Evolutionary conservation across 768 basidiomycete genomes (phyloP).

Genomic region (Leucocoprinus sp.): DNA sequence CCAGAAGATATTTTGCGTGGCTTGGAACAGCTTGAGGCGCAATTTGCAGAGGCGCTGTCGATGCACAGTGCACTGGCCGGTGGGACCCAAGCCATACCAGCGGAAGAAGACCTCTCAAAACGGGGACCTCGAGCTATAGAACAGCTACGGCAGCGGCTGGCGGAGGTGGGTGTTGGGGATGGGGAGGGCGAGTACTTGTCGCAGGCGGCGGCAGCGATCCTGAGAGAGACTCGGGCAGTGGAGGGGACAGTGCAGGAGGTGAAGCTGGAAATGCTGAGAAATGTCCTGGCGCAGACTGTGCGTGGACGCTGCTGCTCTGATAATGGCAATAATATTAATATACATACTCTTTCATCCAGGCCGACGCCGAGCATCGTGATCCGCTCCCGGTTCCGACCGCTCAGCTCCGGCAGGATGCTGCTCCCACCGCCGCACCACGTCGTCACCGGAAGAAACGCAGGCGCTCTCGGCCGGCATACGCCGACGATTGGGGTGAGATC

Average conservation of each 20-base stretch:
- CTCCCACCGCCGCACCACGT: no score
- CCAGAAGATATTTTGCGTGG: slow-evolving; percentile 9
- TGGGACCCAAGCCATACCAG: no score
- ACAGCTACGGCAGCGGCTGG: slow-evolving; percentile 6
- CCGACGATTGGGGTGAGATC: slow-evolving; percentile 10
- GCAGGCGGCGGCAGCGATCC: slow-evolving; percentile 8
- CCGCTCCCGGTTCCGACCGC: slow-evolving; percentile 2
- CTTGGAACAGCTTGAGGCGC: slow-evolving; percentile 8
- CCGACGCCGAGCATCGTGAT: no score
- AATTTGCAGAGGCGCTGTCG: slow-evolving; percentile 10
- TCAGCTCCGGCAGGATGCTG: no score
- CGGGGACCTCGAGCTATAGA: slow-evolving; percentile 5
- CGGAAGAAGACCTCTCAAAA: slow-evolving; percentile 6
- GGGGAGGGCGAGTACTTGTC: slow-evolving; percentile 6
- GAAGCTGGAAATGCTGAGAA: slow-evolving; percentile 10
- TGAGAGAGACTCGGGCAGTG: slow-evolving; percentile 7
- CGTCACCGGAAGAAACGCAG: slow-evolving; percentile 6
- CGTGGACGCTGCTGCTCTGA: neutral
- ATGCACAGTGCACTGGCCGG: slow-evolving; percentile 8
- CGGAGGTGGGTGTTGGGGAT: neutral
- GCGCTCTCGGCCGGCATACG: neutral
- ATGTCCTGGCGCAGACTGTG: slow-evolving; percentile 5
- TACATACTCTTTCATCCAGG: neutral
- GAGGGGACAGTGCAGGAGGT: no score
- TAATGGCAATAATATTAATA: neutral